Base-by-base conservation (phyloP, 2,329 filamentous ascomycete species). In the Colletotrichum ledebouriae region DNA sequence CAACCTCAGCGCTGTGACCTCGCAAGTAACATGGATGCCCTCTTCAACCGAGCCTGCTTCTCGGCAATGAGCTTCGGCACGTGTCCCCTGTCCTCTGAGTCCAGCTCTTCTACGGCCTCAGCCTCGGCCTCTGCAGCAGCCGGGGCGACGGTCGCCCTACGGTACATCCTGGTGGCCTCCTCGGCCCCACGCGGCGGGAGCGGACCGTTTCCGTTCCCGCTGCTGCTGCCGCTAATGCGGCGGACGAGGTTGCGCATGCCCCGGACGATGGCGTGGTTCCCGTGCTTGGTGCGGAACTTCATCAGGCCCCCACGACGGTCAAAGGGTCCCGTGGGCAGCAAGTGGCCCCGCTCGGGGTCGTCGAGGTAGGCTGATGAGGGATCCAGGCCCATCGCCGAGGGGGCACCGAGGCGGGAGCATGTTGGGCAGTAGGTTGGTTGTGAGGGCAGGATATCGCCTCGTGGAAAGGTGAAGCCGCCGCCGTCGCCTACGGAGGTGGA, bases 21-120 rank as follows among this genome's bases (percentile, higher is more conserved):
- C 42, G 10, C 20, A 44, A 84, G 74, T 58, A 85, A 72, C 61
- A 74, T 76, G 34, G 79, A 76, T 1, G 83, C 83, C 34, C 82
- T 75, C 46, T 76, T 73, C 33, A 85, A 69, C 58, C 83, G 76
- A 46, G 80, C 79, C 57, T 79, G 76, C 66, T 76, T 80, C 52
- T 80, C 76, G 53, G 72, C 74, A 52, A 82, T 71, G 2, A 75
- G 75, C 9, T 73, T 73, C 46, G 67, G 34, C 20, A 69, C 67
- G 12, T 67, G 60, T 39, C 66, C 71, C 10, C 69, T 67, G 6
- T 67, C 71, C 4, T 65, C 59, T 1, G 41, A 63, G 47, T 72
- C 71, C 12, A 75, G 25, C 15, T 61, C 73, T 29, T 73, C 73
- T 11, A 67, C 64, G 6, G 71, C 72, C 33, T 75, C 72, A 25